Conservation (phyloP, 2,329 filamentous ascomycete genomes). For the Claviceps capensis region DNA sequence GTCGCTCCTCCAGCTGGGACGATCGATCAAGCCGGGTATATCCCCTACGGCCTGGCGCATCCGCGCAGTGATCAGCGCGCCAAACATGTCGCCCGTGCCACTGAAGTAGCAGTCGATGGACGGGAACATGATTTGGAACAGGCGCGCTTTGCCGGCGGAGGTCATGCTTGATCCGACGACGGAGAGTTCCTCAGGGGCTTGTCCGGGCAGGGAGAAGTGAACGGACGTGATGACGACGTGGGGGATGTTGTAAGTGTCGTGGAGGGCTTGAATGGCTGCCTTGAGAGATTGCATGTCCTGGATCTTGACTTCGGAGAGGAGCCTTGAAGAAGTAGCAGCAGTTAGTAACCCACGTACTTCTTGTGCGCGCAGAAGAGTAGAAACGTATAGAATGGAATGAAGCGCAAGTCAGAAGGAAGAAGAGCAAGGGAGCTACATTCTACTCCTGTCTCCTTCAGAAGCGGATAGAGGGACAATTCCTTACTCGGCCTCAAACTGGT, state of each 20-base stretch:
- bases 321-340: constrained; percentile 30
- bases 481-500: constrained; percentile 94
- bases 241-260: constrained; percentile 61
- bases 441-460: neutral
- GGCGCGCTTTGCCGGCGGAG: constrained; percentile 51
- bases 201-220: constrained; percentile 44
- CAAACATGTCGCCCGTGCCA: constrained; percentile 97
- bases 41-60: constrained; percentile 66
- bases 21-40: constrained; percentile 31
- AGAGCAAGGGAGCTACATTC: neutral
- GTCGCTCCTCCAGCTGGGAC: constrained; percentile 58
- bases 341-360: neutral
- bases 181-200: constrained; percentile 41
- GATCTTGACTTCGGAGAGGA: constrained; percentile 77
- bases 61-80: constrained; percentile 74
- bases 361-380: too few relatives aligned
- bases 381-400: neutral
- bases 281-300: constrained; percentile 58
- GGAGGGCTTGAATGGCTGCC: constrained; percentile 62
- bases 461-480: constrained; percentile 14
- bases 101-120: constrained; percentile 88
- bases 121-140: constrained; percentile 80
- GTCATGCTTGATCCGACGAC: constrained; percentile 67
- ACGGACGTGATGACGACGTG: constrained; percentile 92
- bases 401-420: neutral